A percentile compares a stretch with the other conserved stretches of the same genome.
Evolutionary conservation across 352 stramenopile species (phyloP).

Genomic region (Phytopythium oedochilum): DNA sequence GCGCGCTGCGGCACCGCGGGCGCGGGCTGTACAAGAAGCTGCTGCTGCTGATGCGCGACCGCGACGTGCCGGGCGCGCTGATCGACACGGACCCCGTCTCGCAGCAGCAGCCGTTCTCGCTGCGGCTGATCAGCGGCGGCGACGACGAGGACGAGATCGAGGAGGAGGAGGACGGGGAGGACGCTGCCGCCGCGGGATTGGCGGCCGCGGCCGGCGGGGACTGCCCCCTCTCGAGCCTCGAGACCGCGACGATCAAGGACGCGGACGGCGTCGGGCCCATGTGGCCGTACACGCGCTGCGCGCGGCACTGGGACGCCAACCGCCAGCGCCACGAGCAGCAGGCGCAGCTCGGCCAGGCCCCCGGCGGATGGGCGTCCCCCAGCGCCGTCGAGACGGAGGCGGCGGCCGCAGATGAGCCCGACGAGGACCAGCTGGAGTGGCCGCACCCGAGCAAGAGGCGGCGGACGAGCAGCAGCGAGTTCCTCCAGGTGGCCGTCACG

Average conservation of each 20-base stretch:
- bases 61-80: slow-evolving; percentile 3
- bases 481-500: neutral
- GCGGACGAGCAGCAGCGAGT: neutral
- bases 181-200: neutral
- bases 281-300: slow-evolving; percentile 5
- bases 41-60: slow-evolving; percentile 12
- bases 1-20: slow-evolving; percentile 27
- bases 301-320: slow-evolving; percentile 1
- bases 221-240: neutral
- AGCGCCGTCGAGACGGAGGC: neutral
- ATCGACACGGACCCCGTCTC: neutral
- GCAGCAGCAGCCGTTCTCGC: neutral
- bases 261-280: neutral
- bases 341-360: neutral
- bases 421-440: neutral
- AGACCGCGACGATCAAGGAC: neutral
- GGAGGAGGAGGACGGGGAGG: neutral
- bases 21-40: slow-evolving; percentile 34
- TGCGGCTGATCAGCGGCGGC: neutral
- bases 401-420: no score
- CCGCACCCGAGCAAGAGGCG: neutral
- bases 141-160: neutral
- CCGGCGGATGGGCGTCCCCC: no score
- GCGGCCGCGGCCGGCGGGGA: neutral
- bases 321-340: slow-evolving; percentile 1